A percentile compares a stretch with the other conserved stretches of the same genome.
Conservation (phyloP, 75 land plant species). For the Sequoia sempervirens region DNA sequence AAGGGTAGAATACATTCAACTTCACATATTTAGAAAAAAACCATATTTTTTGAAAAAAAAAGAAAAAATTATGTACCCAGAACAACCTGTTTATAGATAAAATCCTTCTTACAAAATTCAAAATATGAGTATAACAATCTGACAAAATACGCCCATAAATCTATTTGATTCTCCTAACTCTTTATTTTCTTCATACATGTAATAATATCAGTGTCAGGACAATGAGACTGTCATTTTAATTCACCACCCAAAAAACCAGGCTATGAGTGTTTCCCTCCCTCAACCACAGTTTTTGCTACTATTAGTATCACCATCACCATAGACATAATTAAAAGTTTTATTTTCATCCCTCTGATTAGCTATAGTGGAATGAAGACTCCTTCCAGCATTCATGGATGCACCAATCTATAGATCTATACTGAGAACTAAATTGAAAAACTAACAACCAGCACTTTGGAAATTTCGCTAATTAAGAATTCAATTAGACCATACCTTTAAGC, state of each 20-base stretch:
- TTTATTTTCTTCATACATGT: neutral
- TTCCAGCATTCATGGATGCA: neutral
- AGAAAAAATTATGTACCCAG: neutral
- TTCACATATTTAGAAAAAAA: neutral
- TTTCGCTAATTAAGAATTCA: neutral
- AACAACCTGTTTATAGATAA: neutral
- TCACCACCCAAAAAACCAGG: neutral
- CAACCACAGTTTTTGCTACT: neutral
- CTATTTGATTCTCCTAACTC: neutral
- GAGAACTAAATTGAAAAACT: neutral
- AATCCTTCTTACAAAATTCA: neutral
- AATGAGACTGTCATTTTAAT: neutral
- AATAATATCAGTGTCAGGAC: neutral
- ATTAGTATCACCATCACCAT: neutral
- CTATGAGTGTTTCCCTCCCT: neutral
- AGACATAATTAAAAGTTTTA: neutral
- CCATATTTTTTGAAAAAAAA: neutral
- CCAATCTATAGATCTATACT: neutral
- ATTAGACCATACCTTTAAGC: conserved; percentile 56
- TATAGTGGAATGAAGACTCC: neutral
- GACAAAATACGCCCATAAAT: neutral
- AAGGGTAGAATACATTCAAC: neutral
- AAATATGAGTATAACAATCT: neutral
- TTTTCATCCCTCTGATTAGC: neutral
- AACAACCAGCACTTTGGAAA: neutral